Conservation (phyloP, 352 stramenopile species). For the Globisporangium lucens region DNA sequence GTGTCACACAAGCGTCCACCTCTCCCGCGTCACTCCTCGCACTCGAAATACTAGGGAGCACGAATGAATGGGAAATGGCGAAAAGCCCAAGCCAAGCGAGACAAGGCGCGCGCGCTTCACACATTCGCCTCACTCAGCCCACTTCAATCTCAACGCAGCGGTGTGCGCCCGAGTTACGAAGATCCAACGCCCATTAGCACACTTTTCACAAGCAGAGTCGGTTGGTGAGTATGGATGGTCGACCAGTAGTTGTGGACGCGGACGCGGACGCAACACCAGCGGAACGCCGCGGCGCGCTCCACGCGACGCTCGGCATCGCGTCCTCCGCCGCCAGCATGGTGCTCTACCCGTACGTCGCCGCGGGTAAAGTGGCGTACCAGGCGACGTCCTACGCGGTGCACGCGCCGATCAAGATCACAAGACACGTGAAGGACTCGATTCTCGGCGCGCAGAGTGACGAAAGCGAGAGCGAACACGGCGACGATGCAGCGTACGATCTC, state of each 20-base stretch:
- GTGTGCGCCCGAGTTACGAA: background rate
- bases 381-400: slow-evolving; percentile 56
- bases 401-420: slow-evolving; percentile 54
- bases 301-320: slow-evolving; percentile 54
- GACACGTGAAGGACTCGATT: slow-evolving; percentile 42
- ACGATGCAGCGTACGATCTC: slow-evolving; percentile 28
- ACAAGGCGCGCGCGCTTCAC: background rate
- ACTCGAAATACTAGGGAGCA: background rate
- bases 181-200: background rate
- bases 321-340: slow-evolving; percentile 56
- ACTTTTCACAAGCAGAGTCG: background rate
- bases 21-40: slow-evolving; percentile 4
- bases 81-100: background rate
- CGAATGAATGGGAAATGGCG: background rate
- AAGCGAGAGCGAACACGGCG: background rate
- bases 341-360: slow-evolving; percentile 59
- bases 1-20: background rate
- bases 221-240: background rate
- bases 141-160: background rate
- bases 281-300: slow-evolving; percentile 22
- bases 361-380: slow-evolving; percentile 51
- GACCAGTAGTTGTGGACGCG: too few relatives aligned
- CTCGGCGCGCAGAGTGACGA: slow-evolving; percentile 11
- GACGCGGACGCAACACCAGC: background rate
- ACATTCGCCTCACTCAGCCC: background rate